These are phyloP conservation scores for Huntiella moniliformis DNA, from an alignment of 2,329 filamentous ascomycete species.

Conservation along the genomic window DNA sequence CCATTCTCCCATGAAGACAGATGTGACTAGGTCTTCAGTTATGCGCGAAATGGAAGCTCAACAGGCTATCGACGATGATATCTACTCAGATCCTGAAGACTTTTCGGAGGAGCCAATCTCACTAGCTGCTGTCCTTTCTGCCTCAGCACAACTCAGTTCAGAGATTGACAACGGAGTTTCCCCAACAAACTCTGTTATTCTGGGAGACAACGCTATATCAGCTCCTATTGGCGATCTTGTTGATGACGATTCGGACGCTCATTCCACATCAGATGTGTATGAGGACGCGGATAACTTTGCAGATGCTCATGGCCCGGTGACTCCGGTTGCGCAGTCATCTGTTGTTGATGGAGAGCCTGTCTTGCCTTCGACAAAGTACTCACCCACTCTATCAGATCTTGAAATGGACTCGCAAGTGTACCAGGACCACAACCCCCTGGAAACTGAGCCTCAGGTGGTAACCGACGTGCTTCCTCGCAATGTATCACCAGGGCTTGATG, in stretches of 20 bases:
- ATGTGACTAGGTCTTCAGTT: neutral
- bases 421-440: neutral
- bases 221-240: neutral
- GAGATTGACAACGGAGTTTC: neutral
- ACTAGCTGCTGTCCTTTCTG: neutral
- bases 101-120: neutral
- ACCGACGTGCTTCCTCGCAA: neutral
- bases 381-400: slow-evolving; percentile 3
- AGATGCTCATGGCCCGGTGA: neutral
- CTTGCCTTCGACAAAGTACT: slow-evolving; percentile 4
- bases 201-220: neutral
- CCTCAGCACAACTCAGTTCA: neutral
- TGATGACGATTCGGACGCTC: neutral
- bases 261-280: neutral
- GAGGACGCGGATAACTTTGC: too few relatives aligned
- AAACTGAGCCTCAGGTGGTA: slow-evolving; percentile 1
- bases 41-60: neutral
- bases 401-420: neutral
- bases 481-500: neutral
- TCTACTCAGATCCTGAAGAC: slow-evolving; percentile 2
- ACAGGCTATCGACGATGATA: neutral
- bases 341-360: neutral
- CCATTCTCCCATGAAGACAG: neutral
- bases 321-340: neutral
- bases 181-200: neutral